Evolutionary conservation across 306 rosid genomes (phyloP).

Genomic region (Inga leiocalycina): DNA sequence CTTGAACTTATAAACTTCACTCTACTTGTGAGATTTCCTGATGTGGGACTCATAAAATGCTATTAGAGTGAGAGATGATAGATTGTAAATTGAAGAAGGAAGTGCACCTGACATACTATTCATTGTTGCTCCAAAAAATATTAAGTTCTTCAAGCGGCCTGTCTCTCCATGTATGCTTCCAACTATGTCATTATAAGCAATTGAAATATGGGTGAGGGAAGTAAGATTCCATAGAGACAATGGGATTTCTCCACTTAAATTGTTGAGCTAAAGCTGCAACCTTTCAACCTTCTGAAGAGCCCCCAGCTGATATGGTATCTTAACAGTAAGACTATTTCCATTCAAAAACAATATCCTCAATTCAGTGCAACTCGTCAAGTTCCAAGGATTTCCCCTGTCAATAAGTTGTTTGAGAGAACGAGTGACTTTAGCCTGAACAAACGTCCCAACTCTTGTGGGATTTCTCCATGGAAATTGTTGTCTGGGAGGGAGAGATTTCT

Average conservation of each 20-base stretch:
- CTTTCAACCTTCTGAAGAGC: background rate
- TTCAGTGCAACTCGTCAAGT: background rate
- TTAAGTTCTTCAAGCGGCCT: background rate
- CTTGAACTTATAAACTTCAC: too few species aligned
- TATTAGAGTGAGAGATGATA: conserved; percentile 11
- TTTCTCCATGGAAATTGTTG: background rate
- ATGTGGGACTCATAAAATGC: background rate
- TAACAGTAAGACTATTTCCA: background rate
- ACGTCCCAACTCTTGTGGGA: background rate
- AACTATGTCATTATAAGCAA: background rate
- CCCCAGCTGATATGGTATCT: conserved; percentile 23
- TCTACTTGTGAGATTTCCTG: too few species aligned
- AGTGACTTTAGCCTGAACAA: background rate
- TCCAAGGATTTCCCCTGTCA: background rate
- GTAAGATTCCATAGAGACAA: conserved; percentile 26
- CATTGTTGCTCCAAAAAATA: fast-evolving
- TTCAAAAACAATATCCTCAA: background rate
- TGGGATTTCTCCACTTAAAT: conserved; percentile 25
- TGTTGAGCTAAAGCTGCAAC: fast-evolving
- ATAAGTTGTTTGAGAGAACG: background rate
- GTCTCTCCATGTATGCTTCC: conserved; percentile 12
- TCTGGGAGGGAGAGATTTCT: too few species aligned
- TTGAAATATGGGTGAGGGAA: background rate
- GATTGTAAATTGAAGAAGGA: conserved; percentile 32
- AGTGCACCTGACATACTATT: background rate